Evolutionary conservation across 225 moss, liverwort and hornwort species (phyloP).

Genomic region (Neckera pumila): DNA sequence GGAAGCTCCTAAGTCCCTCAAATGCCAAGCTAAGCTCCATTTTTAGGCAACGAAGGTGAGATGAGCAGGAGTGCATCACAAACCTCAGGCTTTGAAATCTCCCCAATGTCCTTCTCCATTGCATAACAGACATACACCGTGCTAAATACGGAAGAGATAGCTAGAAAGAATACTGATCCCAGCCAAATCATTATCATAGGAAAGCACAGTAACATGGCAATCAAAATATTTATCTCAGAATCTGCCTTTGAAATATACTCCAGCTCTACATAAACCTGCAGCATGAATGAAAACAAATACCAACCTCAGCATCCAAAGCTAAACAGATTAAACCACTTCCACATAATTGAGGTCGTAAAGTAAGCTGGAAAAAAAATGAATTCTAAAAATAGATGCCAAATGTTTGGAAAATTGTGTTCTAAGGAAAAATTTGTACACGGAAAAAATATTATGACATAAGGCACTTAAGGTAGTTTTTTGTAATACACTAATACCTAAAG

Average conservation of each 20-base stretch:
- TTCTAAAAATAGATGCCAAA: no score
- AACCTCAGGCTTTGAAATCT: background rate
- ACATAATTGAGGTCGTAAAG: no score
- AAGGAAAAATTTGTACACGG: background rate
- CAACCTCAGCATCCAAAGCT: background rate
- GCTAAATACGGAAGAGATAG: no score
- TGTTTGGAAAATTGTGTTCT: background rate
- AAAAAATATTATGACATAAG: no score
- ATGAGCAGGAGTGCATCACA: background rate
- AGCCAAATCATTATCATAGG: background rate
- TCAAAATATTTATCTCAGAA: rapidly evolving
- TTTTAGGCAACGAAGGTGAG: no score
- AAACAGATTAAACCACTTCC: background rate
- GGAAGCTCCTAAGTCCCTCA: no score
- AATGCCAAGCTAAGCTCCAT: no score
- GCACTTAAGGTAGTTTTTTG: no score
- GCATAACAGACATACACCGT: background rate
- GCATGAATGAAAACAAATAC: background rate
- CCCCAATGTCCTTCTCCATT: background rate
- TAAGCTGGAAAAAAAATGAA: background rate
- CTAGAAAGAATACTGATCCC: no score
- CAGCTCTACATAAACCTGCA: background rate
- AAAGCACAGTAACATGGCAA: background rate
- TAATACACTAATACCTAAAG: background rate
- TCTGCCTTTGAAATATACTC: background rate